Conservation (phyloP, 2,329 filamentous ascomycete genomes). For the Aureobasidium zeae region DNA sequence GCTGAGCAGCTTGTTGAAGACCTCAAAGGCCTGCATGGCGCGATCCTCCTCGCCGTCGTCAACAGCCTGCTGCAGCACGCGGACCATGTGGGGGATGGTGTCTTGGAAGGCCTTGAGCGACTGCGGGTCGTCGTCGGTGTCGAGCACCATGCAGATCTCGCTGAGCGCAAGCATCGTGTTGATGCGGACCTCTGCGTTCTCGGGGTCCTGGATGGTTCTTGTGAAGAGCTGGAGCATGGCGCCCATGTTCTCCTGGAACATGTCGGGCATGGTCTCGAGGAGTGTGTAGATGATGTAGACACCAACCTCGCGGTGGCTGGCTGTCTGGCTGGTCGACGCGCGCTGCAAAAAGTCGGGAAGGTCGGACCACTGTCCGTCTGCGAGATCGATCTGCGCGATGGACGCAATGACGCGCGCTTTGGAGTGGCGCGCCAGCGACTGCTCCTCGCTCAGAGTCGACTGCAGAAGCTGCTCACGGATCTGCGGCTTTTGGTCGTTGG, state of each 20-base stretch:
- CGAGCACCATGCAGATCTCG: conserved; percentile 75
- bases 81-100: conserved; percentile 79
- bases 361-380: conserved; percentile 76
- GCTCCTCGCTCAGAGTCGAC: conserved; percentile 70
- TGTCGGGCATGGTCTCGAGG: conserved; percentile 75
- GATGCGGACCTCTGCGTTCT: conserved; percentile 85
- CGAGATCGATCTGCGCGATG: conserved; percentile 77
- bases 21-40: conserved; percentile 84
- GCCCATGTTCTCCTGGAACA: conserved; percentile 70
- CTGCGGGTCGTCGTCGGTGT: conserved; percentile 73
- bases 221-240: conserved; percentile 76
- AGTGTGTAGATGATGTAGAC: conserved; percentile 90
- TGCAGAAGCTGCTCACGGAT: conserved; percentile 78
- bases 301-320: conserved; percentile 77
- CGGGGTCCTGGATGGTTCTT: conserved; percentile 79
- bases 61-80: conserved; percentile 76
- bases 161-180: conserved; percentile 90
- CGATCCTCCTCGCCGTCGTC: conserved; percentile 71
- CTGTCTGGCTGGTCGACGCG: conserved; percentile 64
- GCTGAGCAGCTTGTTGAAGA: conserved; percentile 89
- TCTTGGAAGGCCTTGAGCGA: conserved; percentile 66
- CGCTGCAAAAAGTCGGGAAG: conserved; percentile 71
- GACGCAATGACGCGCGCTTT: conserved; percentile 79
- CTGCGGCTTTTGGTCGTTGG: conserved; percentile 65
- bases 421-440: conserved; percentile 70